Evolutionary conservation across 106 monocot species (phyloP), one percentile per base, ranked within the genome.

Genomic region (Phalaenopsis equestris): DNA sequence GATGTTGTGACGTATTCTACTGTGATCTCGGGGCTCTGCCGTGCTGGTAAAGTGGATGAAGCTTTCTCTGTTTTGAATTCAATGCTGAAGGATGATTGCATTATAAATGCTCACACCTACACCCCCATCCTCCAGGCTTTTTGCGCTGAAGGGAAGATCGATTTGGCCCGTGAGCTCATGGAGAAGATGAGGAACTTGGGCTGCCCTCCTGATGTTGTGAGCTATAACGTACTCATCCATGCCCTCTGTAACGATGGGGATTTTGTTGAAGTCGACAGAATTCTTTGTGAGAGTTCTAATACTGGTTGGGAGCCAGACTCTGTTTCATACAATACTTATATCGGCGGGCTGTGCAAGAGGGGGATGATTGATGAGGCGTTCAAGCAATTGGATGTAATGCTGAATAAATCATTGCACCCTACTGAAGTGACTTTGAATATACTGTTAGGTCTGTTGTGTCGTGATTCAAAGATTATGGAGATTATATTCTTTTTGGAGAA

Each of bases 341-440:
- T 90, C 77, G 82, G 75, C 75, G 90, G 86, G 57, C 86, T 90
- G 49, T 90, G 88, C 68, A 81, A 84, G 65, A 72, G 67, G 5
- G 90, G 90, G 11, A 78, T 61, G 21, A 67, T 67, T 0, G 82
- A 83, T 12, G 83, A 85, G 70, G 88, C 90, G 75, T 81, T 93
- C 18, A 41, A 67, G 24, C 79, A 83, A 42, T 73, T 93, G 30
- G 83, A 85, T 0, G 24, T 70, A 49, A 90, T 93, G 90, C 67
- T 83, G 43, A 52, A 52, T 23, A 88, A 86, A 18, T 83, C 83
- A 45, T 56, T 93, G 46, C 76, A 67, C 15, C 90, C 88, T 0
- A 88, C 88, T 41, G 56, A 79, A 67, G 79, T 93, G 39, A 86
- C 88, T 58, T 58, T 93, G 41, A 89, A 86, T 70, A 90, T 93